Conservation (phyloP, 2,329 filamentous ascomycete genomes). For the Acrocalymma vagum region DNA sequence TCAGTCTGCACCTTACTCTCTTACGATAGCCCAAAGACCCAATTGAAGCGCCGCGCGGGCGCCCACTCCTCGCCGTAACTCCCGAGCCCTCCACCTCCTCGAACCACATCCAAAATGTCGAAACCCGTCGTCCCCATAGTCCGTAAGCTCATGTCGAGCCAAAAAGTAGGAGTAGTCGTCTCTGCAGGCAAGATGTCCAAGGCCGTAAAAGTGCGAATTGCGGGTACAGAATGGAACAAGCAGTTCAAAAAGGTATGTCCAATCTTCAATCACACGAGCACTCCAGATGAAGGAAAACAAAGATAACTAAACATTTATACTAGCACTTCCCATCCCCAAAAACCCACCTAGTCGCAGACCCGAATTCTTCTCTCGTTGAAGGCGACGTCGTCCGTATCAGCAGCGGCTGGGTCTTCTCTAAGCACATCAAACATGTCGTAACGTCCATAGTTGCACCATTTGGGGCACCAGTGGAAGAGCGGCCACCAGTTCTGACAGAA, state of each 20-base stretch:
- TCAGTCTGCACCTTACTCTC: slow-evolving; percentile 23
- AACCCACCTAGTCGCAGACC: slow-evolving; percentile 80
- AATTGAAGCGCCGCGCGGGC: slow-evolving; percentile 18
- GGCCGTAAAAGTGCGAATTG: slow-evolving; percentile 80
- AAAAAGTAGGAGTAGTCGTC: slow-evolving; percentile 71
- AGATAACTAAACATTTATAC: slow-evolving; percentile 8
- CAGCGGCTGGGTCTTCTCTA: slow-evolving; percentile 70
- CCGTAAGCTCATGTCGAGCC: slow-evolving; percentile 33
- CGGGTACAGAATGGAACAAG: slow-evolving; percentile 75
- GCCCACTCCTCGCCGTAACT: slow-evolving; percentile 12
- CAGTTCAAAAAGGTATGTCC: slow-evolving; percentile 73
- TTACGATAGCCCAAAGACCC: background rate
- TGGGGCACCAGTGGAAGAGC: slow-evolving; percentile 68
- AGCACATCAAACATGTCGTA: slow-evolving; percentile 76
- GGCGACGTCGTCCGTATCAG: slow-evolving; percentile 80
- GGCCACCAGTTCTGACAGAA: slow-evolving; percentile 71
- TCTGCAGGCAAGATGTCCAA: slow-evolving; percentile 80
- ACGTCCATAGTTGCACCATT: slow-evolving; percentile 77
- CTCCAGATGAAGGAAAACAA: background rate
- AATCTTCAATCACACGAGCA: background rate
- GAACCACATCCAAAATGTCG: slow-evolving; percentile 25
- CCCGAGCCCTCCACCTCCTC: slow-evolving; percentile 17
- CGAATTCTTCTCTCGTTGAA: slow-evolving; percentile 73
- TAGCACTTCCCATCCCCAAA: slow-evolving; percentile 72
- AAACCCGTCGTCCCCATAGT: slow-evolving; percentile 31